Conservation (phyloP, 1,139 yeast genomes). For the Chernovozyma aurita region DNA sequence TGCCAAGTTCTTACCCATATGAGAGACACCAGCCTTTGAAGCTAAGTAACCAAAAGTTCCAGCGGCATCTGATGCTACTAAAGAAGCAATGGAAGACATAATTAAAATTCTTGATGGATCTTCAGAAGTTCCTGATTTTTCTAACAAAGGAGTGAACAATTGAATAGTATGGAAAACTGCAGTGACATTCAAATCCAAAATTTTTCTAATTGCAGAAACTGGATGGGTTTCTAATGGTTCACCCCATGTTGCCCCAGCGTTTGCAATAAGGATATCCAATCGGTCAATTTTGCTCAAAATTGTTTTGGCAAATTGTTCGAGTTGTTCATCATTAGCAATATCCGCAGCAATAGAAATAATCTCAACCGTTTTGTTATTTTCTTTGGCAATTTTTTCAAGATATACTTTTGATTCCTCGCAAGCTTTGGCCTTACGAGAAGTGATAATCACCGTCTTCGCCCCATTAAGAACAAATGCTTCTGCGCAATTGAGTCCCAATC, state of each 20-base stretch:
- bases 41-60: conserved; percentile 71
- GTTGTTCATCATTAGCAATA: conserved; percentile 49
- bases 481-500: conserved; percentile 68
- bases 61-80: conserved; percentile 40
- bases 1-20: conserved; percentile 62
- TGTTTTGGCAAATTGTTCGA: conserved; percentile 40
- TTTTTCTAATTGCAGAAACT: conserved; percentile 58
- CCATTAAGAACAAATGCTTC: conserved; percentile 63
- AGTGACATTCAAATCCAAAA: conserved; percentile 58
- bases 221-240: conserved; percentile 61
- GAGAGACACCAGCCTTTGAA: conserved; percentile 75
- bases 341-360: conserved; percentile 61
- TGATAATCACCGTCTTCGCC: conserved; percentile 57
- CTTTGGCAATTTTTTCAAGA: conserved; percentile 44
- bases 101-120: conserved; percentile 67
- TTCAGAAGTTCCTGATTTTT: conserved; percentile 46
- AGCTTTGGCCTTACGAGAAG: conserved; percentile 63
- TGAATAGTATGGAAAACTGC: conserved; percentile 73
- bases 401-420: conserved; percentile 55
- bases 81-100: conserved; percentile 59
- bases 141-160: conserved; percentile 55
- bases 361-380: conserved; percentile 37
- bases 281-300: conserved; percentile 38
- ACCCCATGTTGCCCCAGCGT: conserved; percentile 85
- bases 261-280: conserved; percentile 66